Evolutionary conservation across 768 basidiomycete species (phyloP).

Genomic region (Cytidiella melzeri): DNA sequence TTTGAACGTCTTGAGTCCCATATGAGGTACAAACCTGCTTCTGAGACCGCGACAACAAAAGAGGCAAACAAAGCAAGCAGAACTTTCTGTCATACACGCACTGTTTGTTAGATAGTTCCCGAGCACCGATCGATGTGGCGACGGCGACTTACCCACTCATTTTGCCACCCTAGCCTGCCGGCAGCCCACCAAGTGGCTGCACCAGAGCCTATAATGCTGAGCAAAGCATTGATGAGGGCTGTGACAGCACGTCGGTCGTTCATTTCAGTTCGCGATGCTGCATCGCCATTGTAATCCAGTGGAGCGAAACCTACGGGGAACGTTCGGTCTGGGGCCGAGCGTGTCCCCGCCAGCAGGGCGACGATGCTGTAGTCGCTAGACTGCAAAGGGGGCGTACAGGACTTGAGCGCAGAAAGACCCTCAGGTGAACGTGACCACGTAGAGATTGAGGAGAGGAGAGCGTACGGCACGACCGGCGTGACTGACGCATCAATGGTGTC

Average conservation of each 20-base stretch:
- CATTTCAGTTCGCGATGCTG: constrained; percentile 28
- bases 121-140: neutral
- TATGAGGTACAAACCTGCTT: constrained; percentile 64
- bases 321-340: constrained; percentile 70
- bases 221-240: constrained; percentile 60
- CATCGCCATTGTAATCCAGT: constrained; percentile 35
- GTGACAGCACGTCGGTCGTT: constrained; percentile 64
- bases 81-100: constrained; percentile 31
- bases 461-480: constrained; percentile 54
- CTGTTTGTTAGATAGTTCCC: neutral
- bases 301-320: constrained; percentile 48
- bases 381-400: constrained; percentile 41
- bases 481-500: constrained; percentile 16
- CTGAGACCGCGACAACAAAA: constrained; percentile 62
- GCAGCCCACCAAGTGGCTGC: constrained; percentile 72
- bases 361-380: constrained; percentile 61
- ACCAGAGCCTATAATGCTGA: constrained; percentile 64
- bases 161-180: constrained; percentile 51
- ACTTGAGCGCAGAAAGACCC: constrained; percentile 32
- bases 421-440: constrained; percentile 58
- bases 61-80: constrained; percentile 57
- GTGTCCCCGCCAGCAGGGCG: constrained; percentile 68
- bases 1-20: constrained; percentile 52
- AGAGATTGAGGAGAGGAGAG: constrained; percentile 51
- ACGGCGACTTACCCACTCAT: constrained; percentile 63